Base-by-base conservation (phyloP, 306 rosid genomes). In the Pterocarpus santalinus region DNA sequence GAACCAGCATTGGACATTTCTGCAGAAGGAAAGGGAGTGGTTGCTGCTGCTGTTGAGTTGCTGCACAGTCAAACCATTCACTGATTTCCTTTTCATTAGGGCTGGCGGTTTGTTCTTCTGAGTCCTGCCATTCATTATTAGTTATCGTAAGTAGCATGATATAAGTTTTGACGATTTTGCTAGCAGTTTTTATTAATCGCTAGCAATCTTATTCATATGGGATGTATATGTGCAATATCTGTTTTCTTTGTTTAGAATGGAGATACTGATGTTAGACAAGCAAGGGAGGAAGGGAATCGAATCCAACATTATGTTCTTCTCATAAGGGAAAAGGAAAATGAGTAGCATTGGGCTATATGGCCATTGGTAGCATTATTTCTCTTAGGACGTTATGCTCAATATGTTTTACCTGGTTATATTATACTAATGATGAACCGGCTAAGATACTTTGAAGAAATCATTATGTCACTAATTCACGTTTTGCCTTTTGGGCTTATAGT, bases 1-100 rank as follows among this genome's bases (percentile, higher is more conserved):
- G 97, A 95, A 57, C 97, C 97, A 6, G 89, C 90, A 36, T 84
- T 95, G 35, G 97, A 93, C 87, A 79, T 95, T 86, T 81, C 94
- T 35, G 61, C 76, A 5, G 94, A 91, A 84, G 99, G 98, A 78
- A 89, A 89, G 67, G 93, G 84, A 55, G 97, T 93, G 67, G 99
- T 95, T 65, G 88, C 90, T 41, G 99, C 96, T 75, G 99, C 90
- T 35, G 74, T 90, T 53, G 98, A 95, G 88, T 82, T 93, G 76
- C 79, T 95, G 84, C 97, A 95, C 72, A 89, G 89, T 78, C 93
- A 89, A 79, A 43, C 15, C 56, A 64, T 33, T 3, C 63, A 79
- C 75, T 87, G 52, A 77, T 75, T 44, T 36, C 30, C 11, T 36
- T 30, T 72, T 68, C 1, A 7, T 33, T 63, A 22, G 73, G 57